These are phyloP conservation scores for Vaccinium darrowii DNA, from an alignment of 148 eudicot species.

Conservation along the genomic window DNA sequence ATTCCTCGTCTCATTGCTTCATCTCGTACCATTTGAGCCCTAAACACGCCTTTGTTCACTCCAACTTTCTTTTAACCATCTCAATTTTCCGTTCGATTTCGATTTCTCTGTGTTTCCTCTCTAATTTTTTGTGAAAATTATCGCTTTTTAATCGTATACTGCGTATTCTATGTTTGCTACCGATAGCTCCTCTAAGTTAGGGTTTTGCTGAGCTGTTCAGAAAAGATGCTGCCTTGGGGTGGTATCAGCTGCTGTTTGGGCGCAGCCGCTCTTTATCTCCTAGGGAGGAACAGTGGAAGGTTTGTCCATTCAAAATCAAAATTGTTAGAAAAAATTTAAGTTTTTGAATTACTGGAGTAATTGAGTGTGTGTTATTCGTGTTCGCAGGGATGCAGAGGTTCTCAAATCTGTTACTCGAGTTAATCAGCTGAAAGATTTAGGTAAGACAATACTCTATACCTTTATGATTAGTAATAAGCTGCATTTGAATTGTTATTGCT, in stretches of 20 bases:
- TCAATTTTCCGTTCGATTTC: background rate
- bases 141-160: too few species aligned
- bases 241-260: conserved; percentile 84
- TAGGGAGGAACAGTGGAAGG: conserved; percentile 67
- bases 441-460: conserved; percentile 30
- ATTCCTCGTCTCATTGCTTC: background rate
- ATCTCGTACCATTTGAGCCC: background rate
- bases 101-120: too few species aligned
- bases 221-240: conserved; percentile 60
- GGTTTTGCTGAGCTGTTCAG: conserved; percentile 11
- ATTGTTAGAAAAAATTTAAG: too few species aligned
- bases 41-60: background rate
- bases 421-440: conserved; percentile 85
- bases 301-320: background rate
- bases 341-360: background rate
- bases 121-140: too few species aligned
- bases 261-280: conserved; percentile 88
- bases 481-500: background rate
- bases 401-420: conserved; percentile 78
- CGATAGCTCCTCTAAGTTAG: background rate
- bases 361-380: background rate
- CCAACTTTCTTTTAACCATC: background rate
- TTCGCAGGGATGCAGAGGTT: conserved; percentile 73
- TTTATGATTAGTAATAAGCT: background rate
- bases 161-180: too few species aligned